A percentile compares a stretch with the other conserved stretches of the same genome.
Conservation (phyloP, 306 rosid species). For the Quercus cerris region DNA sequence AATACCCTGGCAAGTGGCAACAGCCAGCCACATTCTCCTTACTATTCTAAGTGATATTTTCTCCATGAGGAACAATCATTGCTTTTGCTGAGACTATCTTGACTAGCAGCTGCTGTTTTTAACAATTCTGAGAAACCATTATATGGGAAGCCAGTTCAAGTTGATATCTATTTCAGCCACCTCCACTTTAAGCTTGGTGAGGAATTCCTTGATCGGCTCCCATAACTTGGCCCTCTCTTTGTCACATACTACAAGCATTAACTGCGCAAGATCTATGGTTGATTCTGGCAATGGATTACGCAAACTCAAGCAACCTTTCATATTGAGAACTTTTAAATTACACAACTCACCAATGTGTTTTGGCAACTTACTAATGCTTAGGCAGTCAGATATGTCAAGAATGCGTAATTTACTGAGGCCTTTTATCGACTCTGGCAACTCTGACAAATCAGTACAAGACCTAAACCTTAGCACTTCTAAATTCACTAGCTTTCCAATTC, state of each 20-base stretch:
- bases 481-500: slow-evolving; percentile 8
- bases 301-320: slow-evolving; percentile 24
- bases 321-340: slow-evolving; percentile 16
- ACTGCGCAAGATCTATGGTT: not conserved
- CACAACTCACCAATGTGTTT: slow-evolving; percentile 23
- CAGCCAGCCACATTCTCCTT: no score
- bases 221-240: slow-evolving; percentile 12
- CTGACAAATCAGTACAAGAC: slow-evolving; percentile 19
- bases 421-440: slow-evolving; percentile 10
- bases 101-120: no score
- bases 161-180: slow-evolving; percentile 14
- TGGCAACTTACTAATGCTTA: slow-evolving; percentile 24
- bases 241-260: slow-evolving; percentile 30
- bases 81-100: no score
- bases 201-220: slow-evolving; percentile 1
- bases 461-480: slow-evolving; percentile 27
- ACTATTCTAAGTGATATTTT: no score
- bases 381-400: slow-evolving; percentile 32
- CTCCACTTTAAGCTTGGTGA: not conserved
- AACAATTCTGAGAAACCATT: not conserved
- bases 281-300: slow-evolving; percentile 6
- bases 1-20: no score
- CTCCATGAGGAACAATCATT: no score
- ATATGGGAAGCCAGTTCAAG: slow-evolving; percentile 21
- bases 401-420: not conserved